phyloP scores from a whole-genome alignment of 768 basidiomycete genomes.

The Chlorophyllum brunneum region DNA sequence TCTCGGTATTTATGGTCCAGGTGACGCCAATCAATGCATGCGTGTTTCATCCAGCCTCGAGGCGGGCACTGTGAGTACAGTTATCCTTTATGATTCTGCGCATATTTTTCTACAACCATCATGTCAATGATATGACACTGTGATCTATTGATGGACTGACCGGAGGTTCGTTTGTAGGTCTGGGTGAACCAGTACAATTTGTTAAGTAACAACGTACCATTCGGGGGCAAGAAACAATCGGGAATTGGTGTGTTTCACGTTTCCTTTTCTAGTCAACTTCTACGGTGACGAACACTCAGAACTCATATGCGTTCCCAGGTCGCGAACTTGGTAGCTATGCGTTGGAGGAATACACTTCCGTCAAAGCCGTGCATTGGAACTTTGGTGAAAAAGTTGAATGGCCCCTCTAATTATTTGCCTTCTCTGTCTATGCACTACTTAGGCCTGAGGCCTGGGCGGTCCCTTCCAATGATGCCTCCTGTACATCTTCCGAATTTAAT shows the following conservation, averaged over 20 bases:
- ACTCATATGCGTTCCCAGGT: conserved; percentile 39
- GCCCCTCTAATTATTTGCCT: conserved; percentile 50
- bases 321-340: conserved; percentile 87
- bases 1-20: conserved; percentile 28
- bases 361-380: conserved; percentile 86
- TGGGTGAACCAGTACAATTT: conserved; percentile 93
- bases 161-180: conserved; percentile 39
- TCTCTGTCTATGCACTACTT: too few relatives aligned
- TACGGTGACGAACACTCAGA: background rate
- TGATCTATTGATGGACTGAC: background rate
- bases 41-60: conserved; percentile 82
- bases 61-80: conserved; percentile 72
- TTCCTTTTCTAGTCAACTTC: background rate
- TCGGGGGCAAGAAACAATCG: conserved; percentile 93
- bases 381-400: conserved; percentile 77
- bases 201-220: conserved; percentile 85
- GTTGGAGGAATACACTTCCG: conserved; percentile 78
- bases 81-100: background rate
- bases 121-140: background rate
- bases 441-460: background rate
- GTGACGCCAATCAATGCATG: conserved; percentile 86
- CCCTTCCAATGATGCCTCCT: background rate
- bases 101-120: conserved; percentile 10
- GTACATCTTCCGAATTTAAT: background rate
- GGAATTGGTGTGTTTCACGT: conserved; percentile 67